Evolutionary conservation across 805 yeast species (phyloP).

Genomic region (Maudiozyma barnettii): DNA sequence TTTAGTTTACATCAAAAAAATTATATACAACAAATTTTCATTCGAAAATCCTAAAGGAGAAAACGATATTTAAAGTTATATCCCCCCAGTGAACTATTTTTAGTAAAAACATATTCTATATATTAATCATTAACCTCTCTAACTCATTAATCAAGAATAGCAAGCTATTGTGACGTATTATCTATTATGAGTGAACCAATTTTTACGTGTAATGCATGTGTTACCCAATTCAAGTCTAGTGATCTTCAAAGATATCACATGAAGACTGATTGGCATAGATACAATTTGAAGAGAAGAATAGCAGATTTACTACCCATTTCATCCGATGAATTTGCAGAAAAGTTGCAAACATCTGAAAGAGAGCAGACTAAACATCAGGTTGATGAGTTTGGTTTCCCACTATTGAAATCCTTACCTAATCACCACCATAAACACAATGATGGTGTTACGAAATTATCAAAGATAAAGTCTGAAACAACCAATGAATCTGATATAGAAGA

Average conservation of each 20-base stretch:
- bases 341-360: constrained; percentile 29
- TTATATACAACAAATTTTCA: no score
- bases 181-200: constrained; percentile 16
- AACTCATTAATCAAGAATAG: not conserved
- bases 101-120: no score
- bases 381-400: constrained; percentile 34
- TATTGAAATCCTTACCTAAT: constrained; percentile 16
- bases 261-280: constrained; percentile 98
- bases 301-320: constrained; percentile 70
- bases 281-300: constrained; percentile 87
- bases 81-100: no score
- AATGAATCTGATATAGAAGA: not conserved
- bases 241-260: constrained; percentile 84
- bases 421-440: not conserved
- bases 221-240: constrained; percentile 68
- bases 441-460: not conserved
- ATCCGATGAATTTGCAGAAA: constrained; percentile 39
- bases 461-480: not conserved
- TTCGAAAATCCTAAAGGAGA: no score
- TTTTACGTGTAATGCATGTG: constrained; percentile 85
- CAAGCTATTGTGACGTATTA: not conserved
- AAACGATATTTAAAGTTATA: no score
- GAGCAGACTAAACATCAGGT: constrained; percentile 25
- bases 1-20: no score
- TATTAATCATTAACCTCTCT: no score